Conservation (phyloP, 2,329 filamentous ascomycete species). For the Talaromyces sp. region DNA sequence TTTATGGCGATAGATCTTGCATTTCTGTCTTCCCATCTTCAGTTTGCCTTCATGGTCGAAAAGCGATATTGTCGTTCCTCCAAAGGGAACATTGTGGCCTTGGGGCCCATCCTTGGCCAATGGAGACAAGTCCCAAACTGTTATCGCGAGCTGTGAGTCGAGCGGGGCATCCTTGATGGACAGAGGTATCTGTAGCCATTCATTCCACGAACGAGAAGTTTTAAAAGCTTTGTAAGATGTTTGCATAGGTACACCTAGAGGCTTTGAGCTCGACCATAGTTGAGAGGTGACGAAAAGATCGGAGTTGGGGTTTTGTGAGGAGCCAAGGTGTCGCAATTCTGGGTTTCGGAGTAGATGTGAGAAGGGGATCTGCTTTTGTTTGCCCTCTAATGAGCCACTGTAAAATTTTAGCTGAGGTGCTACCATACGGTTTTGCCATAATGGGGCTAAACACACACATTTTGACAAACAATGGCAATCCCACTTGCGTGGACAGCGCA, state of each 20-base stretch:
- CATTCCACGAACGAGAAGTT: constrained; percentile 76
- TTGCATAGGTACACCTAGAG: constrained; percentile 86
- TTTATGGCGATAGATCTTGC: constrained; percentile 77
- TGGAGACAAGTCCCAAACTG: constrained; percentile 91
- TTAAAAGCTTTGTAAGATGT: constrained; percentile 93
- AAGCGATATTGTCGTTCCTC: constrained; percentile 87
- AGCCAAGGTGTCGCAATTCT: constrained; percentile 83
- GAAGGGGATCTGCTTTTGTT: constrained; percentile 71
- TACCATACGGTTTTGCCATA: background rate
- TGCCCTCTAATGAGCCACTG: constrained; percentile 76
- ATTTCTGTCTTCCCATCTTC: constrained; percentile 90
- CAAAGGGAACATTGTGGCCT: constrained; percentile 85
- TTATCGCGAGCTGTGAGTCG: constrained; percentile 85
- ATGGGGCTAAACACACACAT: constrained; percentile 53
- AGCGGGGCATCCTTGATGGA: constrained; percentile 79
- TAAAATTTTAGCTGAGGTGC: constrained; percentile 10
- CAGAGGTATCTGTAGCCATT: constrained; percentile 90
- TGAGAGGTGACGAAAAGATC: constrained; percentile 93
- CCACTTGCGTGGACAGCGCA: constrained; percentile 81
- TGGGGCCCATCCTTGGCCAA: constrained; percentile 69
- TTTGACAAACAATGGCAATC: constrained; percentile 68
- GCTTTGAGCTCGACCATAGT: constrained; percentile 94
- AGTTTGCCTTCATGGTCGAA: constrained; percentile 92
- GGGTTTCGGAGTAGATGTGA: constrained; percentile 78
- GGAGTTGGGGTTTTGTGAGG: constrained; percentile 77